A percentile compares a stretch with the other conserved stretches of the same genome.
phyloP scores from a whole-genome alignment of 2,329 filamentous ascomycete species.

The Pseudogymnoascus sp. region DNA sequence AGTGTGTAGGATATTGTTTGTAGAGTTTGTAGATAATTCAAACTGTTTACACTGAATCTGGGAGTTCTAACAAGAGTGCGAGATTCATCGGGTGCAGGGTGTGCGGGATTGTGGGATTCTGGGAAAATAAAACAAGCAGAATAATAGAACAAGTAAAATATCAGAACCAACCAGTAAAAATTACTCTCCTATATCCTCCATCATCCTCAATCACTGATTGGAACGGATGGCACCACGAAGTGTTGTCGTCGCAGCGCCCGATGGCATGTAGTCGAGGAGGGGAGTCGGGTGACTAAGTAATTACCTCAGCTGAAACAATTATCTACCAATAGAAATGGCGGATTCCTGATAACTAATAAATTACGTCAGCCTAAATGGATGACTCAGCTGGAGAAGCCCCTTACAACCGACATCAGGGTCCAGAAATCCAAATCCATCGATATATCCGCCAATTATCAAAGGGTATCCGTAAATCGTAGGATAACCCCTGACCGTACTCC shows the following conservation, averaged over 20 bases:
- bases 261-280: conserved; percentile 1
- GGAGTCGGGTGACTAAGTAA: conserved; percentile 6
- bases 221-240: background rate
- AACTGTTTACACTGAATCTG: background rate
- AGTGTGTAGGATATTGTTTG: background rate
- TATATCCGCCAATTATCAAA: background rate
- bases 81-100: background rate
- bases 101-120: background rate
- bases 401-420: background rate
- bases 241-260: background rate
- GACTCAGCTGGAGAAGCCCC: conserved; percentile 4
- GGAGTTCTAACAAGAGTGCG: background rate
- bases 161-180: background rate
- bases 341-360: background rate
- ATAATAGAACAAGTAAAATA: background rate
- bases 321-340: background rate
- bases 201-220: background rate
- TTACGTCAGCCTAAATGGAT: conserved; percentile 4
- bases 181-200: background rate
- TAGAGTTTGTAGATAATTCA: background rate
- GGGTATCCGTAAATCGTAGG: background rate
- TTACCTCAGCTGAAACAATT: background rate
- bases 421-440: background rate
- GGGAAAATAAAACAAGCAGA: background rate
- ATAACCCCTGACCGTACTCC: background rate